phyloP scores from a whole-genome alignment of 805 yeast species.

The Wickerhamiella spandovensis region DNA sequence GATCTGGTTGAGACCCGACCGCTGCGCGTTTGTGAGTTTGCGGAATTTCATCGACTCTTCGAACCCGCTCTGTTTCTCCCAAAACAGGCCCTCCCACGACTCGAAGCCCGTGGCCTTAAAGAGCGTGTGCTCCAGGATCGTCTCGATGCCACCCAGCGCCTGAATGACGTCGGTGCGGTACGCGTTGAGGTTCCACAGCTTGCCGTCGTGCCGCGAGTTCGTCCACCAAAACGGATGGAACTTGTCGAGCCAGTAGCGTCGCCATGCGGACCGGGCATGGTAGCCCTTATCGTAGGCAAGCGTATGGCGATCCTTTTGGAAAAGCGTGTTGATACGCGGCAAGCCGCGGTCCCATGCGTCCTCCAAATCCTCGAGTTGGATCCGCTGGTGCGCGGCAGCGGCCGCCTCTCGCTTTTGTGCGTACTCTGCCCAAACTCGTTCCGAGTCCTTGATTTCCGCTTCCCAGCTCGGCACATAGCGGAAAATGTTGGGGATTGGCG shows the following conservation, averaged over 20 bases:
- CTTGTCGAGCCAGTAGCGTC: constrained; percentile 55
- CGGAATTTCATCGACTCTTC: constrained; percentile 93
- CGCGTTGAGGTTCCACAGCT: constrained; percentile 82
- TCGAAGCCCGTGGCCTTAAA: constrained; percentile 96
- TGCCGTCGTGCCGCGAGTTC: constrained; percentile 84
- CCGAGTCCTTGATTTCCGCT: constrained; percentile 85
- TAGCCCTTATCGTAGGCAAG: constrained; percentile 92
- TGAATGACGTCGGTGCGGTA: constrained; percentile 94
- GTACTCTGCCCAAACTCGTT: constrained; percentile 95
- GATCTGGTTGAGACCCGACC: constrained; percentile 92
- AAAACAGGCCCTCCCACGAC: constrained; percentile 96
- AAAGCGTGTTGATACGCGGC: constrained; percentile 88
- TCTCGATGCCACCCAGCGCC: constrained; percentile 93
- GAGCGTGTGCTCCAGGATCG: constrained; percentile 85
- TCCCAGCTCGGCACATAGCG: constrained; percentile 94
- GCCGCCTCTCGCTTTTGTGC: constrained; percentile 85
- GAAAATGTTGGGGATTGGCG: constrained; percentile 83
- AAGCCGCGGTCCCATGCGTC: constrained; percentile 94
- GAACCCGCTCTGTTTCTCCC: constrained; percentile 97
- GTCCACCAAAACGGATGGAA: constrained; percentile 97
- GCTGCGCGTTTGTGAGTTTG: constrained; percentile 91
- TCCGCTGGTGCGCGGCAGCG: constrained; percentile 63
- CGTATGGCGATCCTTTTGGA: constrained; percentile 90
- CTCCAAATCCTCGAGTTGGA: constrained; percentile 87
- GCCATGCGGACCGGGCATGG: constrained; percentile 66